phyloP scores from a whole-genome alignment of 202 grass and related monocot genomes.

The Bolboschoenoplectus hybrid region DNA sequence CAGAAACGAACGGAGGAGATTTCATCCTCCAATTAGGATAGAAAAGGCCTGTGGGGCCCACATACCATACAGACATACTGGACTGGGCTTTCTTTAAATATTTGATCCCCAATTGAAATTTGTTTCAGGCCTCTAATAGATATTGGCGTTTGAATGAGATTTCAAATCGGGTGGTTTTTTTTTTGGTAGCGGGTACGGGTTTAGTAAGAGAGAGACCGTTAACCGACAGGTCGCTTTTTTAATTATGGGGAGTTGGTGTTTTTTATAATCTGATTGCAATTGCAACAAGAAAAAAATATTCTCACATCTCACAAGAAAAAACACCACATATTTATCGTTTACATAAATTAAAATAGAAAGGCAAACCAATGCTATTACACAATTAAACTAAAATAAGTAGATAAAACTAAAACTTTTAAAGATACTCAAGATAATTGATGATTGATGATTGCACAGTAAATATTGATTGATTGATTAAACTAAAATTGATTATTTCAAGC shows the following conservation, averaged over 20 bases:
- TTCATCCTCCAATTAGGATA: background rate
- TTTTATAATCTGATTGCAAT: background rate
- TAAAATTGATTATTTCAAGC: background rate
- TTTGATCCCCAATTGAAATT: no score
- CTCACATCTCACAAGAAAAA: no score
- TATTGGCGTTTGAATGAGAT: background rate
- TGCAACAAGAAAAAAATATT: background rate
- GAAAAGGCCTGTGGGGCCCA: background rate
- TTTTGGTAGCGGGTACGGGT: background rate
- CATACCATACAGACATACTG: no score
- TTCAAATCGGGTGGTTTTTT: background rate
- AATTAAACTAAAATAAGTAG: background rate
- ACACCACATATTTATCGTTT: background rate
- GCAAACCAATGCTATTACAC: background rate
- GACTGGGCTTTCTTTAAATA: no score
- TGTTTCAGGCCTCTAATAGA: background rate
- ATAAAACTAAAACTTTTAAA: no score
- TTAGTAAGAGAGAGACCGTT: background rate
- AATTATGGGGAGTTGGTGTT: background rate
- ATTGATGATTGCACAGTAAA: background rate
- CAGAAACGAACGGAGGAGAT: conserved; percentile 18
- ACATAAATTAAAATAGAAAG: background rate
- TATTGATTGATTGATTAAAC: background rate
- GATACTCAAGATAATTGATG: background rate
- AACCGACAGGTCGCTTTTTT: background rate